Conservation (phyloP, 441 rosid species). For the Adansonia madagascariensis region DNA sequence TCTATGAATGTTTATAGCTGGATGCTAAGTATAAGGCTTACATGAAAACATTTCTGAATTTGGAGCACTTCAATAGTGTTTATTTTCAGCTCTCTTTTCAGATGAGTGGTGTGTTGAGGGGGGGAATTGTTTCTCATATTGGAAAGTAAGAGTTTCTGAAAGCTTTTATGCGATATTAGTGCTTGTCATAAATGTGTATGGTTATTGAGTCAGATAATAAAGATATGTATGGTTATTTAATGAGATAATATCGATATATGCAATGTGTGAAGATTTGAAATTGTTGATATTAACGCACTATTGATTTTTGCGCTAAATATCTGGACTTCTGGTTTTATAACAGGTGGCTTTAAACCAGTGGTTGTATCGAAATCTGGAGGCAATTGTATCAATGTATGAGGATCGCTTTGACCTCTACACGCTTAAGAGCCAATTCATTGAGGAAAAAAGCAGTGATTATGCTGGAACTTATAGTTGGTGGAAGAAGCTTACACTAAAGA, state of each 20-base stretch:
- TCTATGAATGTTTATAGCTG: background rate
- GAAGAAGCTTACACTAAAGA: constrained; percentile 53
- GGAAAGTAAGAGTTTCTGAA: background rate
- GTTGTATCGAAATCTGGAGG: constrained; percentile 88
- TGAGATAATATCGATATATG: background rate
- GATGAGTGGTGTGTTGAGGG: background rate
- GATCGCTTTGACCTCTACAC: constrained; percentile 80
- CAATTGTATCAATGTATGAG: constrained; percentile 86
- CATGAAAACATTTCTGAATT: background rate
- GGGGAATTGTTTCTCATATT: constrained; percentile 14
- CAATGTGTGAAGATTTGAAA: background rate
- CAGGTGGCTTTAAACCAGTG: constrained; percentile 88
- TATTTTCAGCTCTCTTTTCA: background rate
- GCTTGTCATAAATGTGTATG: background rate
- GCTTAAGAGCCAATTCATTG: constrained; percentile 52
- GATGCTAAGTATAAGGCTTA: background rate
- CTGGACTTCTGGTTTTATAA: background rate
- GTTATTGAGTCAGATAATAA: background rate
- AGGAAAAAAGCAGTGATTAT: constrained; percentile 43
- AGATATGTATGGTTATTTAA: background rate
- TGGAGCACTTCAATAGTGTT: constrained; percentile 6
- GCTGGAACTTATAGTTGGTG: constrained; percentile 64
- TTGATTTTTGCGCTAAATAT: background rate
- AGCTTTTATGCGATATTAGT: background rate
- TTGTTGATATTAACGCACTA: background rate